These are phyloP conservation scores for Russula virescens DNA, from an alignment of 768 basidiomycete genomes.

Conservation along the genomic window DNA sequence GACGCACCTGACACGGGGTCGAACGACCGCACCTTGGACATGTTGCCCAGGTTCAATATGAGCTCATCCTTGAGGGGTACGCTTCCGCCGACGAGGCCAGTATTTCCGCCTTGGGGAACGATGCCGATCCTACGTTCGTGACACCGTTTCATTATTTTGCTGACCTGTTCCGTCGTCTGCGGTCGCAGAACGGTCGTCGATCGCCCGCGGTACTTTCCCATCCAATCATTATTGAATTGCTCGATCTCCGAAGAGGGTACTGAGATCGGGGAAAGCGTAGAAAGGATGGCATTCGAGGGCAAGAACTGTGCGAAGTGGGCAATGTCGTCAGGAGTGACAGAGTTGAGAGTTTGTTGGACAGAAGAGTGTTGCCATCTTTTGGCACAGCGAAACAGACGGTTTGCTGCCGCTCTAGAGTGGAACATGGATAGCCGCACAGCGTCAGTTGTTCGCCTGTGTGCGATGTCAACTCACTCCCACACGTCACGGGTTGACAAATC, in stretches of 20 bases:
- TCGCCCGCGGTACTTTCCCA: conserved; percentile 87
- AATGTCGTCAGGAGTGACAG: conserved; percentile 54
- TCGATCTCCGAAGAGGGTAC: conserved; percentile 58
- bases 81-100: conserved; percentile 93
- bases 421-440: conserved; percentile 9
- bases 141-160: conserved; percentile 83
- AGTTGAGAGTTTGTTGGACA: conserved; percentile 25
- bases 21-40: conserved; percentile 77
- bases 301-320: conserved; percentile 64
- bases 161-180: conserved; percentile 81
- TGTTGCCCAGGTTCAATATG: conserved; percentile 74
- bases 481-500: background rate
- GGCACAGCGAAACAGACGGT: conserved; percentile 1
- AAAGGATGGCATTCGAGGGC: conserved; percentile 56
- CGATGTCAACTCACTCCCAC: background rate
- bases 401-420: conserved; percentile 3
- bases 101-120: conserved; percentile 98
- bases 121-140: conserved; percentile 75
- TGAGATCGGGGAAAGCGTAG: conserved; percentile 52
- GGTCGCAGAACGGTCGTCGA: conserved; percentile 86
- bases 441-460: background rate
- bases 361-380: conserved; percentile 26
- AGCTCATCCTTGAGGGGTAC: conserved; percentile 86
- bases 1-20: conserved; percentile 72
- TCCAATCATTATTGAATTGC: conserved; percentile 88